Percentiles rank a stretch among this genome's conserved stretches.
Conservation (phyloP, 129 eudicot species). For the Flaveria trinervia region DNA sequence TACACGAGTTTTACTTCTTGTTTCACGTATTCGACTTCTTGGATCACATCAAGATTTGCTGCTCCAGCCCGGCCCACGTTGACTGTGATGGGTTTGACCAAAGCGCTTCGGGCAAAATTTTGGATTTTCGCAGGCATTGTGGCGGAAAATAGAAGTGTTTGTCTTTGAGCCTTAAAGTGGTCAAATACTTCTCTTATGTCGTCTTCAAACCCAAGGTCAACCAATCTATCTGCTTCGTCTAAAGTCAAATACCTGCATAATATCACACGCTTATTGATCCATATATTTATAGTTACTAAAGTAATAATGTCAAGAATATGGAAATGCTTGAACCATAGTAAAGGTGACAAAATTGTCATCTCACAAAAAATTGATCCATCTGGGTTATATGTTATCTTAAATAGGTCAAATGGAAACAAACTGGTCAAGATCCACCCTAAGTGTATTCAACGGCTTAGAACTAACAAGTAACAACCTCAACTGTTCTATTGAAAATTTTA, state of each 20-base stretch:
- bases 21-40: slow-evolving; percentile 87
- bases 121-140: slow-evolving; percentile 90
- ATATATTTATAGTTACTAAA: not conserved
- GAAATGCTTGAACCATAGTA: slow-evolving; percentile 10
- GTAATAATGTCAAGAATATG: slow-evolving; percentile 15
- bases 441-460: slow-evolving; percentile 9
- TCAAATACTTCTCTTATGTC: slow-evolving; percentile 84
- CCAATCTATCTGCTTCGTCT: slow-evolving; percentile 88
- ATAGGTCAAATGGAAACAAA: not conserved
- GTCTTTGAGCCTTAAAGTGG: slow-evolving; percentile 78
- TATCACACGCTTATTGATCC: not conserved
- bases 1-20: slow-evolving; percentile 78
- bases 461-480: not conserved
- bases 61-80: slow-evolving; percentile 96
- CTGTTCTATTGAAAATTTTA: not conserved
- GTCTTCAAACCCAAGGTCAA: slow-evolving; percentile 84
- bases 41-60: slow-evolving; percentile 85
- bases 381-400: not conserved
- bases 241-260: slow-evolving; percentile 65
- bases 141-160: slow-evolving; percentile 80
- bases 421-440: not conserved
- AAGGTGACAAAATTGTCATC: not conserved
- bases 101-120: slow-evolving; percentile 65
- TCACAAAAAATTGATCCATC: not conserved
- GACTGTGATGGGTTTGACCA: slow-evolving; percentile 76